Percentiles rank a stretch among this genome's conserved stretches.
Evolutionary conservation across 208 protist species (phyloP).

Genomic region (Naegleria fowleri): DNA sequence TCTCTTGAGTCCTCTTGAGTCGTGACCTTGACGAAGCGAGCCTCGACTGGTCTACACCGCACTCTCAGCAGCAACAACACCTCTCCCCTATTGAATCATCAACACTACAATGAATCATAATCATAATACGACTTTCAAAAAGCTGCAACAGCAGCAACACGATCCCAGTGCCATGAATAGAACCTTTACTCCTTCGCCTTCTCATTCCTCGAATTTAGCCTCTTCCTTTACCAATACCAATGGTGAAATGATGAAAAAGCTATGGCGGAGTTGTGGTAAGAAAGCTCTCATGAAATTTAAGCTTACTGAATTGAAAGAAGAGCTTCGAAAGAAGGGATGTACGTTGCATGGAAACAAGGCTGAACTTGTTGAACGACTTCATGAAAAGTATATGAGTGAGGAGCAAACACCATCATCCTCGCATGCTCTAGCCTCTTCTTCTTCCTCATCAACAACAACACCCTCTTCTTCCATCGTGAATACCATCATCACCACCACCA

Average conservation of each 20-base stretch:
- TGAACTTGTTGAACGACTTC: conserved; percentile 7
- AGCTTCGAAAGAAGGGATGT: neutral
- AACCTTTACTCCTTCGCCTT: neutral
- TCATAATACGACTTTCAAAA: neutral
- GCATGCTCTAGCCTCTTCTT: neutral
- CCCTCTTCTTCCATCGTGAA: too few relatives aligned
- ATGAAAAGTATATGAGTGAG: neutral
- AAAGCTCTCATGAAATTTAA: neutral
- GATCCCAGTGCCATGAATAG: neutral
- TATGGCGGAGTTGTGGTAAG: neutral
- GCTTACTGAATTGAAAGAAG: conserved; percentile 13
- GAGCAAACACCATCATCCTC: too few relatives aligned
- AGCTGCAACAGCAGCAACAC: neutral
- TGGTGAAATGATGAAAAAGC: conserved; percentile 3
- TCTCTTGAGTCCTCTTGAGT: too few relatives aligned
- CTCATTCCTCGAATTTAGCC: neutral
- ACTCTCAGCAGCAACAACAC: too few relatives aligned
- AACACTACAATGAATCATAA: neutral
- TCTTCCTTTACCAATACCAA: neutral
- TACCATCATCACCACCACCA: too few relatives aligned
- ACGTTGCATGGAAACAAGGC: conserved; percentile 4
- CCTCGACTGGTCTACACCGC: too few relatives aligned
- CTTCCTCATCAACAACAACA: too few relatives aligned
- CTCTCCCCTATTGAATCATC: neutral
- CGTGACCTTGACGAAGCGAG: too few relatives aligned